Evolutionary conservation across 306 rosid genomes (phyloP), one percentile per base, ranked within the genome.

Genomic region (Trichosanthes cucumerina): DNA sequence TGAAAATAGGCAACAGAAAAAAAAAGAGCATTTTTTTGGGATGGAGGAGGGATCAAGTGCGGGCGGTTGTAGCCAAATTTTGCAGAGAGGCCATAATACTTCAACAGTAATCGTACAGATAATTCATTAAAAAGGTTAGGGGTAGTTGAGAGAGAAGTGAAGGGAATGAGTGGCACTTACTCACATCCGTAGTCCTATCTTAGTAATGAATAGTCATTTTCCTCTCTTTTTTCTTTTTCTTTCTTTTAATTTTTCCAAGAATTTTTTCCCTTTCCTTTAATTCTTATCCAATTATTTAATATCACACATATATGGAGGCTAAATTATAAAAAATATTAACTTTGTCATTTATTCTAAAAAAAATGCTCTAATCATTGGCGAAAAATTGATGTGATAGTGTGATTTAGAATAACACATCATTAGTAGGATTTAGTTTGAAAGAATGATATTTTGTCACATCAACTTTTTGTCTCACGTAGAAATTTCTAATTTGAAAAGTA

Each of bases 111-210:
- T 26, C 24, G 77, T 72, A 72, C 77, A 21, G 10, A 69, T 69
- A 69, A 69, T 69, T 69, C 54, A 69, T 69, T 69, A 69, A 69
- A 69, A 69, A 2, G 75, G 9, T 69, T 69, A 23, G 34, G 50
- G 54, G 36, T 69, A 69, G 75, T 69, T 69, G 75, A 11, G 36
- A 2, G 52, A 23, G 75, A 39, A 69, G 47, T 43, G 53, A 21
- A 41, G 75, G 75, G 75, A 69, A 43, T 43, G 34, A 69, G 53
- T 43, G 75, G 6, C 54, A 69, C 54, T 69, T 43, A n/a, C 75
- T 43, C 54, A 21, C 16, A 69, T 41, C 75, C 54, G 54, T 69
- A 69, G 73, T 66, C 73, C 73, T 66, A 66, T 66, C 73, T 66
- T 66, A 38, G 47, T 66, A 66, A 18, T 66, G 73, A 66, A 38